Evolutionary conservation across 495 filamentous ascomycete species (phyloP), one percentile per base, ranked within the genome.

Genomic region (Penicillium steckii): DNA sequence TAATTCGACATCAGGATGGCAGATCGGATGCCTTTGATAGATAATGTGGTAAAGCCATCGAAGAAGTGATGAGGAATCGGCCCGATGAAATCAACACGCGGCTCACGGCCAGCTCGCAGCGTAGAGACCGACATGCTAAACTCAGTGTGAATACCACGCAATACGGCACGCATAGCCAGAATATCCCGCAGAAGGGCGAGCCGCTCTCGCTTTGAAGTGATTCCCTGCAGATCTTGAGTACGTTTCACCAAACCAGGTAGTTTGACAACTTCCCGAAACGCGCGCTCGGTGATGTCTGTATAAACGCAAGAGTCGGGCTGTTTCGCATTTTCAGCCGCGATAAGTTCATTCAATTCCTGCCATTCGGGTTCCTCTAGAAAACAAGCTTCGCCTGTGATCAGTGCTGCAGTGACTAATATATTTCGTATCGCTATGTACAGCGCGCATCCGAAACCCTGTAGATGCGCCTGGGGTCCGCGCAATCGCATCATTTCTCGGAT

Each of bases 311-410:
- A 64, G 22, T 60, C 56, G 4, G 66, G 64, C 23, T 65, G 53
- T 27, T 69, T 65, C 21, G 66, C 64, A 27, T 65, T 62, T n/a
- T 65, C 53, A 13, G 59, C 50, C 2, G 59, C 57, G 15, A 74
- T 59, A 21, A 66, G 30, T 26, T 63, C 44, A 41, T 63, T 67
- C 22, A 73, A 53, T 12, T 46, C 51, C 21, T 64, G 64, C 71
- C 70, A 73, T 44, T 71, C 65, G 15, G 69, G 66, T 7, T 59
- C 41, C 27, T 65, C 59, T 3, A 73, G 38, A 43, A 73, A 70
- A 40, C 70, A 74, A 4, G 64, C 35, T 18, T 60, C 62, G 1
- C 65, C 57, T 7, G 56, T 50, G 2, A 65, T 48, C 9, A 68
- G 47, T 2, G 68, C 61, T 18, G 64, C 55, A 6, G 64, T 59